phyloP scores from a whole-genome alignment of 768 basidiomycete species.

The Suillus hirtellus region DNA sequence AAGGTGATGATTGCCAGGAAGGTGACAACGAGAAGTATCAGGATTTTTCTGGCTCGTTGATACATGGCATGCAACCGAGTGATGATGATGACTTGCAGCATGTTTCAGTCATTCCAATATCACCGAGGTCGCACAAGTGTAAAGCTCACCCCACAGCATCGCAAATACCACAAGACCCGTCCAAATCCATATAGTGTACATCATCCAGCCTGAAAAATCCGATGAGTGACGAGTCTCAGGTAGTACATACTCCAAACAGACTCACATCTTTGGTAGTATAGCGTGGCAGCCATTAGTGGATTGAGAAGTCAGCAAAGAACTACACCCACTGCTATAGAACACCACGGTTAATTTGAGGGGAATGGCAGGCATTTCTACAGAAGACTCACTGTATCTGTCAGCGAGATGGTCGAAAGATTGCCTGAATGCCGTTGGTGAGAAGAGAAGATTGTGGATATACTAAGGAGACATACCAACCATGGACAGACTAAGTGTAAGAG shows the following conservation, averaged over 20 bases:
- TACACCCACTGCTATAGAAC: neutral
- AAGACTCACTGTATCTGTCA: neutral
- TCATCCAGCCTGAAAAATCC: neutral
- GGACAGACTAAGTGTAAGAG: too few species aligned
- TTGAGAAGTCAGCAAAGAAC: neutral
- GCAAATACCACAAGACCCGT: neutral
- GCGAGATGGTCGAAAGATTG: neutral
- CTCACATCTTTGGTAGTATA: neutral
- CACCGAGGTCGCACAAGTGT: neutral
- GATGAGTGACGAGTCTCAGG: neutral
- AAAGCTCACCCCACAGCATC: neutral
- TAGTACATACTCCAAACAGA: neutral
- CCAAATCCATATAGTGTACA: accelerated
- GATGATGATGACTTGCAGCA: neutral
- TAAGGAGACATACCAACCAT: too few species aligned
- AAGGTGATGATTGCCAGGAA: neutral
- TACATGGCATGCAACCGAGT: neutral
- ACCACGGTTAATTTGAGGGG: neutral
- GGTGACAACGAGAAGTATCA: neutral
- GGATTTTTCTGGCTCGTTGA: neutral
- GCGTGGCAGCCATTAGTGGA: neutral
- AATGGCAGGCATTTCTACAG: neutral
- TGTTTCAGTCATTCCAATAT: neutral
- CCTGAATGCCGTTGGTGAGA: neutral
- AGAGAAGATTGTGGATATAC: too few species aligned